phyloP scores from a whole-genome alignment of 495 filamentous ascomycete species.

The Talaromyces ruber region DNA sequence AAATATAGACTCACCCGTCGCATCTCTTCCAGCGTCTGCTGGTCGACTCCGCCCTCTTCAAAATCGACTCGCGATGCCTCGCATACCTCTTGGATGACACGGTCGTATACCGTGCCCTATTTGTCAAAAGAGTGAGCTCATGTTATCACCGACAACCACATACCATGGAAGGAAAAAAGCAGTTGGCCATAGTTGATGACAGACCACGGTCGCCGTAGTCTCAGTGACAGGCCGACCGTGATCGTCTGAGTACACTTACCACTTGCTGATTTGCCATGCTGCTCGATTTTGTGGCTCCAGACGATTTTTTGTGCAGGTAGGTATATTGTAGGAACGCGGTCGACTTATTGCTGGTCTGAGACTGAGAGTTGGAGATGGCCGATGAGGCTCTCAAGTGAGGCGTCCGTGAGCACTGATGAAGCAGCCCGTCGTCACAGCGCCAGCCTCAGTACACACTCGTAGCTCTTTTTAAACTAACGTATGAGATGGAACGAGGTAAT shows the following conservation, averaged over 20 bases:
- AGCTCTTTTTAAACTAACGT: not conserved
- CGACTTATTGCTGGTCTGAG: not conserved
- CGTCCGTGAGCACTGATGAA: not conserved
- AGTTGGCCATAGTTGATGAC: constrained; percentile 4
- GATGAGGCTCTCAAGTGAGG: not conserved
- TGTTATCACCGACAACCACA: not conserved
- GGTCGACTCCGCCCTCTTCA: constrained; percentile 90
- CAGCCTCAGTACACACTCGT: not conserved
- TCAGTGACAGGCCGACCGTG: constrained; percentile 8
- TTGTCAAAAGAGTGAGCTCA: constrained; percentile 13
- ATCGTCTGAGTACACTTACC: constrained; percentile 40
- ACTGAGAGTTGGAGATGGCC: not conserved
- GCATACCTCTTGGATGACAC: constrained; percentile 88
- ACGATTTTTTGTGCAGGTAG: not conserved
- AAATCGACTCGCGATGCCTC: constrained; percentile 85
- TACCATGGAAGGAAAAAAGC: constrained; percentile 8
- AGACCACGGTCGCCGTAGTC: not conserved
- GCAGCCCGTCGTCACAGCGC: not conserved
- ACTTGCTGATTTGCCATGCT: constrained; percentile 57
- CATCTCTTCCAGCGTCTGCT: constrained; percentile 74
- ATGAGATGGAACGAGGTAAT: not conserved
- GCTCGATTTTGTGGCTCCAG: not conserved
- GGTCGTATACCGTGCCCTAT: constrained; percentile 75
- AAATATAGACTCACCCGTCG: constrained; percentile 55
- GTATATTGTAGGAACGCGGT: not conserved